A percentile compares a stretch with the other conserved stretches of the same genome.
phyloP scores from a whole-genome alignment of 2,329 filamentous ascomycete species.

The Fusarium goolgardi region DNA sequence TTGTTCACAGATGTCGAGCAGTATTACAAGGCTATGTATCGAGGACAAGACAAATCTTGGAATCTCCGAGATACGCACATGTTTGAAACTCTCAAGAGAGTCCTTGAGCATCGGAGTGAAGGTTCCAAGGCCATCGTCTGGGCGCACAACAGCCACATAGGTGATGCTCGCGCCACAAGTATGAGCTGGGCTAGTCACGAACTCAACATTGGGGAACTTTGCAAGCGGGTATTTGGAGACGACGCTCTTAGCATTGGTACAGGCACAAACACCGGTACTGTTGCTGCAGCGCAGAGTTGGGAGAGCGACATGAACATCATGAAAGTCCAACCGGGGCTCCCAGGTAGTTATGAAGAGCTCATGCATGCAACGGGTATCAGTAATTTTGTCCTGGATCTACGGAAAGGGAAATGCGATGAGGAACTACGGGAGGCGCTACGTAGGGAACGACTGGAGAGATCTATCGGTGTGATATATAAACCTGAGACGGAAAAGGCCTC shows the following conservation, averaged over 20 bases:
- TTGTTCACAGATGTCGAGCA: conserved; percentile 24
- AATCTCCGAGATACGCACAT: conserved; percentile 33
- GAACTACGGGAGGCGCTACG: conserved; percentile 15
- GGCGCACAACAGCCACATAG: conserved; percentile 35
- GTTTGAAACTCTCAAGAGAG: conserved; percentile 27
- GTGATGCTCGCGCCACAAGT: conserved; percentile 31
- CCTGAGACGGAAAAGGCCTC: conserved; percentile 28
- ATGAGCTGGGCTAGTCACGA: conserved; percentile 34
- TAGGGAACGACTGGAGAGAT: conserved; percentile 23
- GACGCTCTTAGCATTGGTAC: conserved; percentile 27
- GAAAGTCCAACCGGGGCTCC: conserved; percentile 22
- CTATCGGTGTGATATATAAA: conserved; percentile 34
- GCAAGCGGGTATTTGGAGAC: conserved; percentile 18
- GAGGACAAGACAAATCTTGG: conserved; percentile 30
- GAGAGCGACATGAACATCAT: conserved; percentile 31
- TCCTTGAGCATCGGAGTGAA: conserved; percentile 25
- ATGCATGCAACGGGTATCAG: conserved; percentile 27
- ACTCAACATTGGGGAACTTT: conserved; percentile 31
- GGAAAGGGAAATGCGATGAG: conserved; percentile 18
- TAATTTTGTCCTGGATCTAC: conserved; percentile 30
- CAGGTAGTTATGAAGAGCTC: conserved; percentile 29
- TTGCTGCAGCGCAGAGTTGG: conserved; percentile 33
- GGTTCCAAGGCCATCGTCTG: conserved; percentile 31
- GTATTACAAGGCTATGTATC: conserved; percentile 34
- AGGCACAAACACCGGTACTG: conserved; percentile 27